A percentile compares a stretch with the other conserved stretches of the same genome.
phyloP scores from a whole-genome alignment of 1,284 basidiomycete species.

The Porodaedalea pini region DNA sequence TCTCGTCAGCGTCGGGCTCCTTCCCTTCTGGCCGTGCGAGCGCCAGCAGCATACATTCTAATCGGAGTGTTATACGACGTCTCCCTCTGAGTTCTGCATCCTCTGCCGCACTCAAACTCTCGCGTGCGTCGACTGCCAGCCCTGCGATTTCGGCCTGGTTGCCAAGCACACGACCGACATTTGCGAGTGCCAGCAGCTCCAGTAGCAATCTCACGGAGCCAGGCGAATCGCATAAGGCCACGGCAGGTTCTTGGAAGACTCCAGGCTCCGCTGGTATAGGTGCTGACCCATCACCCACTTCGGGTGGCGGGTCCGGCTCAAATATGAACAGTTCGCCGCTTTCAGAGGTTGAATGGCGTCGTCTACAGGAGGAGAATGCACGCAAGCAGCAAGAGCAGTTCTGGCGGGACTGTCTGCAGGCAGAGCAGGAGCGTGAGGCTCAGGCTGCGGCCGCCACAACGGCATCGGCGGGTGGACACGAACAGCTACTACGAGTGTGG shows the following conservation, averaged over 20 bases:
- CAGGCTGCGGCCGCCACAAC: conserved; percentile 41
- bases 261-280: background rate
- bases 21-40: conserved; percentile 10
- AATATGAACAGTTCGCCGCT: conserved; percentile 14
- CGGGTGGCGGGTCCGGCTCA: conserved; percentile 14
- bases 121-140: conserved; percentile 16
- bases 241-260: conserved; percentile 4
- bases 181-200: conserved; percentile 4
- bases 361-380: conserved; percentile 53
- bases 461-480: conserved; percentile 40
- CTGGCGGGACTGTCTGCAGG: conserved; percentile 51
- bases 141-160: conserved; percentile 16
- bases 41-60: conserved; percentile 12
- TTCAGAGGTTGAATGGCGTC: conserved; percentile 46
- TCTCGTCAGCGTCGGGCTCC: conserved; percentile 10
- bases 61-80: conserved; percentile 15
- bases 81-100: conserved; percentile 16
- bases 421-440: conserved; percentile 31
- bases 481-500: conserved; percentile 50
- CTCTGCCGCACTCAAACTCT: conserved; percentile 15
- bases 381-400: conserved; percentile 57
- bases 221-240: conserved; percentile 1
- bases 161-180: conserved; percentile 4
- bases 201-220: conserved; percentile 4
- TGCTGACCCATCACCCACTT: conserved; percentile 25